Conservation (phyloP, 768 basidiomycete species). For the Tulasnella sp. region DNA sequence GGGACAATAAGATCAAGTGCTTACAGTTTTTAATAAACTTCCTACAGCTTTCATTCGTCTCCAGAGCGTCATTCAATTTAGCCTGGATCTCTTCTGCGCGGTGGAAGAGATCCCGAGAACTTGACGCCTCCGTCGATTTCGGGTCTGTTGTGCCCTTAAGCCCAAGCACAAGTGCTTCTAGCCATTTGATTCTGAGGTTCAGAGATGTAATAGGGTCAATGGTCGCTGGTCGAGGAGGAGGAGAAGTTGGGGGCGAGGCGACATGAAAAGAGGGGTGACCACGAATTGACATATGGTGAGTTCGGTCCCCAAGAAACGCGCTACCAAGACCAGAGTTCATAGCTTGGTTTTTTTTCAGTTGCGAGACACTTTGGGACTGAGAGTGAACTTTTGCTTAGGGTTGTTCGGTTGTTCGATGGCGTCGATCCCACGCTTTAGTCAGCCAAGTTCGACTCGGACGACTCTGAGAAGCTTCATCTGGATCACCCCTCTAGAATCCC, state of each 20-base stretch:
- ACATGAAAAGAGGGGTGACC: slow-evolving; percentile 41
- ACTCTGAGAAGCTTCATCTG: too few relatives aligned
- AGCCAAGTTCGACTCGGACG: background rate
- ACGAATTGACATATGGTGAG: slow-evolving; percentile 57
- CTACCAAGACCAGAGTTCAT: slow-evolving; percentile 50
- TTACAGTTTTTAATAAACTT: slow-evolving; percentile 72
- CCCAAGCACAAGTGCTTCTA: slow-evolving; percentile 72
- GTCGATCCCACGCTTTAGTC: background rate
- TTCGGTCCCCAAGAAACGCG: slow-evolving; percentile 70
- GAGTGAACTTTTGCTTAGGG: background rate
- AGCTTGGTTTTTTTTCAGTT: background rate
- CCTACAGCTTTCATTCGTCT: slow-evolving; percentile 64
- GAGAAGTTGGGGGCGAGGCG: slow-evolving; percentile 27
- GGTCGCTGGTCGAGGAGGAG: slow-evolving; percentile 24
- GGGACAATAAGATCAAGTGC: slow-evolving; percentile 31
- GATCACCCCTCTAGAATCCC: too few relatives aligned
- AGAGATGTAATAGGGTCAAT: slow-evolving; percentile 65
- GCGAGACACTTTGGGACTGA: background rate
- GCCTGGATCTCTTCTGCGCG: slow-evolving; percentile 59
- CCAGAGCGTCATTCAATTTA: slow-evolving; percentile 53
- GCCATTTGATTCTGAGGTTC: slow-evolving; percentile 70
- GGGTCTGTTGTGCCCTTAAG: slow-evolving; percentile 42
- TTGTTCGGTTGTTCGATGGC: background rate
- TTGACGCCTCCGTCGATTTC: slow-evolving; percentile 37
- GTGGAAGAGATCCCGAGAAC: slow-evolving; percentile 47